Base-by-base conservation (phyloP, 495 filamentous ascomycete species). In the Jackrogersella multiformis region DNA sequence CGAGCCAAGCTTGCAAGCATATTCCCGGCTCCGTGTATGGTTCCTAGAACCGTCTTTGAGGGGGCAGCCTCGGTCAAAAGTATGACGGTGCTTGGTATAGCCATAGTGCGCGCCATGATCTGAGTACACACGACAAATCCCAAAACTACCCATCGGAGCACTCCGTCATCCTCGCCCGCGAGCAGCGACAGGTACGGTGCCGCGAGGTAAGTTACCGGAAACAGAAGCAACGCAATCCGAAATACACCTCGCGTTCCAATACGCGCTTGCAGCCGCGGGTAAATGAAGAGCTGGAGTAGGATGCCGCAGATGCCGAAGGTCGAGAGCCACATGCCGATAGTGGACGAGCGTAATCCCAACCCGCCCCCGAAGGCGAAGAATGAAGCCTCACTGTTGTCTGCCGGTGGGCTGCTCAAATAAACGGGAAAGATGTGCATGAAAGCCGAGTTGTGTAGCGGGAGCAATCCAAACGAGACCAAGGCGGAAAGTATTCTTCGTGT, bases 361-460 rank as follows among this genome's bases (percentile, higher is more conserved):
- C 91, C 91, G 54, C 91, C 91, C 15, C 84, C 84, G 75, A 93
- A 94, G 61, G 82, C 81, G 71, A 92, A 82, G 21, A 87, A 79
- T 1, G 81, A 78, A 18, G 74, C 69, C n/a, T 78, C 74, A 46
- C 69, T 66, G 16, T 84, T 80, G 15, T 80, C 76, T 7, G 85
- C 82, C 8, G 82, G 84, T 0, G 90, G 89, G 2, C 86, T 87
- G 7, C 88, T 89, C 51, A 94, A 79, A 72, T 90, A 91, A 21
- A 90, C 83, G 49, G 89, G 90, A 44, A 89, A 89, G 68, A 93
- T 81, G 45, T 88, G 83, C 76, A 89, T 90, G 81, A 91, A 94
- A 6, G 90, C 88, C 34, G 88, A 85, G 32, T 89, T 87, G 73
- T 94, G 91, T 64, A 91, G 81, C n/a, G 88, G 85, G 13, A 94